Conservation (phyloP, 2,329 filamentous ascomycete species). For the Pochonia chlamydosporia region DNA sequence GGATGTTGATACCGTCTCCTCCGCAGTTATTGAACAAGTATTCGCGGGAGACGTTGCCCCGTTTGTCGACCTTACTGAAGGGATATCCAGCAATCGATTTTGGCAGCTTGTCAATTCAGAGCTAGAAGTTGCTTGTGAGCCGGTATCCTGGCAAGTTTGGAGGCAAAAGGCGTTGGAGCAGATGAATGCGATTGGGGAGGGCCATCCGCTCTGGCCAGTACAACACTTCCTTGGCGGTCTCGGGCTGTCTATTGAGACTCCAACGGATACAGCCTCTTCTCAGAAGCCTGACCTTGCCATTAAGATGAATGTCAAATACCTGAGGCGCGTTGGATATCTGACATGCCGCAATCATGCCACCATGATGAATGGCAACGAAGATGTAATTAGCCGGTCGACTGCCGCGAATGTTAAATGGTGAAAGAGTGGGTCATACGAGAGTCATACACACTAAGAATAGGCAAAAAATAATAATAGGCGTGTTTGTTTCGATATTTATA, state of each 20-base stretch:
- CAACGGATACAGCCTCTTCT: not conserved
- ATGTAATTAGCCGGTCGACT: no score
- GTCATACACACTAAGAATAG: no score
- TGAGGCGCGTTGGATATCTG: slow-evolving; percentile 3
- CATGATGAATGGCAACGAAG: not conserved
- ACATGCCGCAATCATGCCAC: no score
- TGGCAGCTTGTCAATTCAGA: slow-evolving; percentile 7
- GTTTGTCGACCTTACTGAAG: not conserved
- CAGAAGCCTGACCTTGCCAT: slow-evolving; percentile 4
- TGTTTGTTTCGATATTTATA: no score
- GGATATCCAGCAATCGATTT: slow-evolving; percentile 4
- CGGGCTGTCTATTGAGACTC: not conserved
- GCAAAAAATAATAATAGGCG: no score
- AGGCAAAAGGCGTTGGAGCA: slow-evolving; percentile 1
- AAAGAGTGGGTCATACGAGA: no score
- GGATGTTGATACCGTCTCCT: not conserved
- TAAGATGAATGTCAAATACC: slow-evolving; percentile 6
- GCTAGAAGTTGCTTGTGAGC: not conserved
- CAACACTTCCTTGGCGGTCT: slow-evolving; percentile 5
- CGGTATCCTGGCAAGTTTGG: slow-evolving; percentile 4
- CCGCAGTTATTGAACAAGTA: not conserved
- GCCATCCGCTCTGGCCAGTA: slow-evolving; percentile 9
- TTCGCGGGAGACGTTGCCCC: not conserved
- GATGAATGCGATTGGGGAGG: slow-evolving; percentile 6
- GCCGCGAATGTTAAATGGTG: no score